Base-by-base conservation (phyloP, 129 eudicot species). In the Escallonia rubra region DNA sequence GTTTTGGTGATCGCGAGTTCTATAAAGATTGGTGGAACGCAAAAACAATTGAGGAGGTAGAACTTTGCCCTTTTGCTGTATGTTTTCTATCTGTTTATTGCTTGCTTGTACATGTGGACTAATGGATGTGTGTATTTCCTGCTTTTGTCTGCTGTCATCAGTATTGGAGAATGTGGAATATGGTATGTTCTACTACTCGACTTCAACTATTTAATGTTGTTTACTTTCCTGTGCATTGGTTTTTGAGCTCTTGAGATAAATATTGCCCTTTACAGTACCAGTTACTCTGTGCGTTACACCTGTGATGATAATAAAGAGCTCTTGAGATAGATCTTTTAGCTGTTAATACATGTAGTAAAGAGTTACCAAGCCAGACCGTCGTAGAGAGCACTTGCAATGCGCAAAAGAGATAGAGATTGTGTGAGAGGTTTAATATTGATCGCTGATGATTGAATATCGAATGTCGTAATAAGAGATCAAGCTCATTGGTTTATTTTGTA, bases 21-120 rank as follows among this genome's bases (percentile, higher is more conserved):
- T 93, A 93, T 75, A 93, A 93, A 75, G 98, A 93, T 84, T 93
- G 98, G 98, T 93, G 98, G 98, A 93, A 93, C 67, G 98, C 98
- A 59, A 81, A 80, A 78, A 89, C 98, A 39, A 74, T 89, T 70
- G 98, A 93, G 80, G 98, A 93, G 96, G 98, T 93, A 65, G 63
- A 72, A 2, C 55, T 8, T 50, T 45, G 40, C n/a, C n/a, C 14
- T 66, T 41, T 12, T 71, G 47, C 42, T 13, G 13, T 57, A 67
- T 34, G 10, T 56, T 73, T 43, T 69, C 13, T 50, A 64, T 13
- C 42, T 15, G 64, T 13, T 68, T 34, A 0, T 74, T 57, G 59
- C 80, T 79, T 63, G 65, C 57, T 70, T 49, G 54, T 41, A 49
- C 48, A 67, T 66, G 58, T 64, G 16, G 57, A 14, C 45, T 66